Evolutionary conservation across 257 asterid genomes (phyloP).

Genomic region (Primulina tabacum): DNA sequence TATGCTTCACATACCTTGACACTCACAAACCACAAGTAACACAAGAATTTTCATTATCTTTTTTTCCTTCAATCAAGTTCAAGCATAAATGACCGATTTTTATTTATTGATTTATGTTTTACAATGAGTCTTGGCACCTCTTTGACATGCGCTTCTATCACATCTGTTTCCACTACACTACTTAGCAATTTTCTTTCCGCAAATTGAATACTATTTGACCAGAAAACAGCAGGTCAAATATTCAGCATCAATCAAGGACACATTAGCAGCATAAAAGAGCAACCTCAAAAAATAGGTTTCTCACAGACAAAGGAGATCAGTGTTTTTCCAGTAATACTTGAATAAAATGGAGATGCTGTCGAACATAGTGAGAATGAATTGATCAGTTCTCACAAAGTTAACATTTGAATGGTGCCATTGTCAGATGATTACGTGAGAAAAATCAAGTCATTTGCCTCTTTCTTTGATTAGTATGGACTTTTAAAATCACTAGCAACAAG

Average conservation of each 20-base stretch:
- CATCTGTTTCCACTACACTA: conserved; percentile 16
- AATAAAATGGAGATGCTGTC: too few species aligned
- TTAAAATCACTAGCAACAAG: background rate
- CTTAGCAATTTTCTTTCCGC: conserved; percentile 12
- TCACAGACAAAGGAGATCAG: background rate
- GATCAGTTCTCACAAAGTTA: too few species aligned
- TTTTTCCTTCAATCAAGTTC: conserved; percentile 11
- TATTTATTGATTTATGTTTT: background rate
- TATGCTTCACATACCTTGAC: background rate
- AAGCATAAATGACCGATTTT: background rate
- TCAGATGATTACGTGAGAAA: too few species aligned
- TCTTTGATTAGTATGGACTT: background rate
- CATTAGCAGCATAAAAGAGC: background rate
- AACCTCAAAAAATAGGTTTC: background rate
- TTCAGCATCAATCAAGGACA: background rate
- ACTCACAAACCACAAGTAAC: conserved; percentile 2
- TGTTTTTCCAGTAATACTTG: too few species aligned
- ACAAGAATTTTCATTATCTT: background rate
- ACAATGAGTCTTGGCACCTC: conserved; percentile 5
- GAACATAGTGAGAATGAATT: too few species aligned
- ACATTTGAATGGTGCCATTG: too few species aligned
- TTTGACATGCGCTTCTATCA: conserved; percentile 1
- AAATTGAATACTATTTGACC: background rate
- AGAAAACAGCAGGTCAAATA: conserved; percentile 7
- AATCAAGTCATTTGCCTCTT: background rate